Conservation (phyloP, 306 rosid species). For the Malus orientalis region DNA sequence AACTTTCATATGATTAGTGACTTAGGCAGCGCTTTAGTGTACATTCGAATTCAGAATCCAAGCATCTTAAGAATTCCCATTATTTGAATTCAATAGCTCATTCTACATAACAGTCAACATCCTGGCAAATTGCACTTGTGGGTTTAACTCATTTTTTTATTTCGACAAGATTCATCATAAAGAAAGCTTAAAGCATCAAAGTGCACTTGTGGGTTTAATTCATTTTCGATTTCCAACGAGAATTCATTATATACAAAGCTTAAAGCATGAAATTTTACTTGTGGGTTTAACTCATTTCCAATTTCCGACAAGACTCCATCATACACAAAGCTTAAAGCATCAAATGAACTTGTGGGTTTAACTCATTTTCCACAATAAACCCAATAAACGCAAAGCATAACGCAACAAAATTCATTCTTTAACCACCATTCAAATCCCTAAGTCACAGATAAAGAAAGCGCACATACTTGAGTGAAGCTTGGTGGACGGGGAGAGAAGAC, state of each 20-base stretch:
- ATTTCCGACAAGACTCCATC: no score
- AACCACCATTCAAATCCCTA: slow-evolving; percentile 1
- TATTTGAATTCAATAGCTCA: neutral
- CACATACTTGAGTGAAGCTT: slow-evolving; percentile 52
- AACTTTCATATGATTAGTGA: neutral
- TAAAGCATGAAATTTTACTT: no score
- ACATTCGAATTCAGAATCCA: neutral
- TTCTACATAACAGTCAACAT: neutral
- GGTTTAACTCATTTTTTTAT: neutral
- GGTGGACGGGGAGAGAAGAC: slow-evolving; percentile 33
- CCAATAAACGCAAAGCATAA: neutral
- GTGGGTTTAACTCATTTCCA: no score
- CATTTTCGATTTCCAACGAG: no score
- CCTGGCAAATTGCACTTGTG: neutral
- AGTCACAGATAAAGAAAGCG: neutral
- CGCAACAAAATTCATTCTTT: neutral
- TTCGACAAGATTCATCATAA: neutral
- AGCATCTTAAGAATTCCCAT: neutral
- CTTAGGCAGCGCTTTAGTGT: neutral
- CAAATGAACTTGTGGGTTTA: neutral
- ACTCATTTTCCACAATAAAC: neutral
- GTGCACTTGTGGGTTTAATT: neutral
- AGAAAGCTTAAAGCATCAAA: neutral
- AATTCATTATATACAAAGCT: no score
- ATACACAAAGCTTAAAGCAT: neutral